Evolutionary conservation across 768 basidiomycete species (phyloP).

Genomic region (Lepiota brunneoincarnata): DNA sequence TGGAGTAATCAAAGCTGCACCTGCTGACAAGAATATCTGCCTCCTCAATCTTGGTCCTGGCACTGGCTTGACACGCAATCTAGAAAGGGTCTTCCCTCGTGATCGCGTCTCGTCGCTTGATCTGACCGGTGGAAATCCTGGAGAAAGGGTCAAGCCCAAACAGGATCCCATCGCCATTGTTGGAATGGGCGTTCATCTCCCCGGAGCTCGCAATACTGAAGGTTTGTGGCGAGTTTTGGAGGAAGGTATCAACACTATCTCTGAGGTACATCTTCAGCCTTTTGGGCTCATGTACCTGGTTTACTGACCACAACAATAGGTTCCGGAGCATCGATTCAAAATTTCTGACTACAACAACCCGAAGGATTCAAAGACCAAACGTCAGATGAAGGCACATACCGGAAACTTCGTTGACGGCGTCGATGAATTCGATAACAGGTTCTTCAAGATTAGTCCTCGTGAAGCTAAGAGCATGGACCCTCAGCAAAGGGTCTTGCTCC

Average conservation of each 20-base stretch:
- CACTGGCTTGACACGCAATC: conserved; percentile 32
- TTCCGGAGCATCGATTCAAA: conserved; percentile 60
- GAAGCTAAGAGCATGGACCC: conserved; percentile 80
- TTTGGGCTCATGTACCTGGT: conserved; percentile 2
- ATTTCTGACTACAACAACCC: conserved; percentile 37
- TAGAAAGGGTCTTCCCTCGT: conserved; percentile 32
- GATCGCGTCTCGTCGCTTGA: conserved; percentile 19
- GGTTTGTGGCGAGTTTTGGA: conserved; percentile 62
- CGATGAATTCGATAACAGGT: conserved; percentile 63
- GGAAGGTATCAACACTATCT: conserved; percentile 52
- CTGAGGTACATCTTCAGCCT: conserved; percentile 39
- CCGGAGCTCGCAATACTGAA: conserved; percentile 45
- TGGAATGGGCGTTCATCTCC: conserved; percentile 66
- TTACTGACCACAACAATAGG: conserved; percentile 33
- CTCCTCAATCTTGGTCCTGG: conserved; percentile 50
- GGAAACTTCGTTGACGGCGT: conserved; percentile 64
- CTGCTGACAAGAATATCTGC: conserved; percentile 20
- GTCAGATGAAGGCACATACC: conserved; percentile 42
- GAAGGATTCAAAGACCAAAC: conserved; percentile 33
- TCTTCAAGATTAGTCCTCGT: conserved; percentile 73
- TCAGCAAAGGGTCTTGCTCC: conserved; percentile 68
- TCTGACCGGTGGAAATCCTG: conserved; percentile 13
- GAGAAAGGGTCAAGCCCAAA: conserved; percentile 3
- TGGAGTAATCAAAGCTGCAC: conserved; percentile 21
- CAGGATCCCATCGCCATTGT: conserved; percentile 62